Percentiles rank a stretch among this genome's conserved stretches.
phyloP scores from a whole-genome alignment of 2,329 filamentous ascomycete genomes.

The Colletotrichum higginsianum region DNA sequence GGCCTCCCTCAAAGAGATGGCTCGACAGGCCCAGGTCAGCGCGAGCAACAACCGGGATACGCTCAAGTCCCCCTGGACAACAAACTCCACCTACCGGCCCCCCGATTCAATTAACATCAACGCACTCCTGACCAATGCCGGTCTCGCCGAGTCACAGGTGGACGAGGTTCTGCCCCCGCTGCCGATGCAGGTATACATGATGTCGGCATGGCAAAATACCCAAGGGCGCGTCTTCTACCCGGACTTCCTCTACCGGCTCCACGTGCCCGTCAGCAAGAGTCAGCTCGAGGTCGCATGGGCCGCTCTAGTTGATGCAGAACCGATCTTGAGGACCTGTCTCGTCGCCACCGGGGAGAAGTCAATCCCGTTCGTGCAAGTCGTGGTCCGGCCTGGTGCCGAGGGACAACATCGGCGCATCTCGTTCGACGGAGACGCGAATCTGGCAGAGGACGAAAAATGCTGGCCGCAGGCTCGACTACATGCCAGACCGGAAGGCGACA shows the following conservation, averaged over 20 bases:
- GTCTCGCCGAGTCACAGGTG: slow-evolving; percentile 61
- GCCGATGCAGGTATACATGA: slow-evolving; percentile 85
- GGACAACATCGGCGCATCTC: slow-evolving; percentile 46
- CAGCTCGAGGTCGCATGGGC: slow-evolving; percentile 74
- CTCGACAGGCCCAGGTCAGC: slow-evolving; percentile 49
- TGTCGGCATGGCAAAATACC: slow-evolving; percentile 81
- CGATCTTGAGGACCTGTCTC: slow-evolving; percentile 80
- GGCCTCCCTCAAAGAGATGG: slow-evolving; percentile 75
- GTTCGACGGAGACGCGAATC: slow-evolving; percentile 42
- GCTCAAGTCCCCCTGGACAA: accelerated
- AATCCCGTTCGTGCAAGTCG: slow-evolving; percentile 74
- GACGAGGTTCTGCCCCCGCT: slow-evolving; percentile 77
- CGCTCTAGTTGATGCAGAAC: slow-evolving; percentile 65
- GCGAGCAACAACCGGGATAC: slow-evolving; percentile 17
- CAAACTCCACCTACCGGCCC: neutral
- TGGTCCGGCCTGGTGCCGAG: slow-evolving; percentile 59
- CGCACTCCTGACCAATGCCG: slow-evolving; percentile 55
- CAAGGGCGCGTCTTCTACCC: slow-evolving; percentile 80
- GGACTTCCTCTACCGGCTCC: slow-evolving; percentile 74
- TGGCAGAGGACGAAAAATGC: neutral
- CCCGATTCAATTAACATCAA: slow-evolving; percentile 53
- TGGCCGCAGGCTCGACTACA: slow-evolving; percentile 35
- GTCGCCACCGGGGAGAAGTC: slow-evolving; percentile 62
- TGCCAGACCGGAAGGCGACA: slow-evolving; percentile 33
- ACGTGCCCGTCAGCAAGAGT: slow-evolving; percentile 53